Conservation (phyloP, 345 rosid genomes). For the Salix dunnii region DNA sequence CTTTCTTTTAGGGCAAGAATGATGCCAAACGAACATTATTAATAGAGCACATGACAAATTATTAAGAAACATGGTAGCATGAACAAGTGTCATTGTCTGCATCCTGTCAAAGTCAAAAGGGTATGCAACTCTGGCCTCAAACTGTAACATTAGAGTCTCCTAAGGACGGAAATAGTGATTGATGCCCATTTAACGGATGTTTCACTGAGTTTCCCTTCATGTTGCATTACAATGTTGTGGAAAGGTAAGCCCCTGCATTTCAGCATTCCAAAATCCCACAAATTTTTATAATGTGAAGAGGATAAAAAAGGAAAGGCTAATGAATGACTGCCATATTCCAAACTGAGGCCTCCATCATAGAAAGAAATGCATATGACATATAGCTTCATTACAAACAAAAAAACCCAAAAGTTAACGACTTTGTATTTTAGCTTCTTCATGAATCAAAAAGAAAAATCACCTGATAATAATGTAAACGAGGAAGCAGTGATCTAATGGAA, state of each 20-base stretch:
- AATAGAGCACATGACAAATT: background rate
- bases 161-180: no score
- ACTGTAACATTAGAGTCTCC: no score
- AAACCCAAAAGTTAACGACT: background rate
- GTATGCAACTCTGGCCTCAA: background rate
- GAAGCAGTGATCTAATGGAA: conserved; percentile 63
- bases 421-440: background rate
- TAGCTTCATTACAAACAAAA: background rate
- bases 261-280: background rate
- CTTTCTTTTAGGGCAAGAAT: background rate
- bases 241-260: background rate
- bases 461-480: conserved; percentile 74
- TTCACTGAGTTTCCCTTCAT: no score
- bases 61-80: background rate
- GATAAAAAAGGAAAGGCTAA: no score
- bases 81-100: background rate
- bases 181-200: no score
- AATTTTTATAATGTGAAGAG: background rate
- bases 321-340: background rate
- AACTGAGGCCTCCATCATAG: background rate
- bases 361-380: background rate
- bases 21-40: background rate
- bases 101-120: background rate
- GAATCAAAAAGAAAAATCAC: conserved; percentile 29
- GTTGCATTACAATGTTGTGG: background rate